Conservation (phyloP, 2,329 filamentous ascomycete genomes). For the Exophiala sp. region DNA sequence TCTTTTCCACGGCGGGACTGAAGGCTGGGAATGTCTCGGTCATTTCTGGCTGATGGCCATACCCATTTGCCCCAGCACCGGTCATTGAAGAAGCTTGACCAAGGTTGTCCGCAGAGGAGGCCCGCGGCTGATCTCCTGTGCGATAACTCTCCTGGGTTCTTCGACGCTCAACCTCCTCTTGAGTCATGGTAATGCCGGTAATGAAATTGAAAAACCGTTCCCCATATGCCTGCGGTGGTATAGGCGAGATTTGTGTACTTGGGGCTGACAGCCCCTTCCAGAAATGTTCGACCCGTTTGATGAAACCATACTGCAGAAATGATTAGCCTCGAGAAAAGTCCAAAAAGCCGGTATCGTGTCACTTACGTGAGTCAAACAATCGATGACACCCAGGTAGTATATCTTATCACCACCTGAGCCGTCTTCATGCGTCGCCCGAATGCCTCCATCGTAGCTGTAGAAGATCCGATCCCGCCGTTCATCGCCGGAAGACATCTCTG, state of each 20-base stretch:
- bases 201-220: conserved; percentile 94
- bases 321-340: conserved; percentile 7
- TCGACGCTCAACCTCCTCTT: conserved; percentile 67
- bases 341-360: neutral
- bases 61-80: conserved; percentile 23
- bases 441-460: conserved; percentile 88
- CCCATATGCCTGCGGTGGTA: conserved; percentile 84
- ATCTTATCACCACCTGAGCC: conserved; percentile 80
- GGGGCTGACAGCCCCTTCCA: conserved; percentile 88
- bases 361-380: conserved; percentile 92
- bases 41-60: conserved; percentile 4
- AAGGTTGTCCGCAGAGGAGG: conserved; percentile 28
- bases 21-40: conserved; percentile 30
- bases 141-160: conserved; percentile 26
- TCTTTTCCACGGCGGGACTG: conserved; percentile 44
- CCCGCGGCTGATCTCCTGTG: conserved; percentile 7
- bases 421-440: conserved; percentile 87
- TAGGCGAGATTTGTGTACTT: conserved; percentile 81
- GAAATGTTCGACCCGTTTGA: conserved; percentile 94
- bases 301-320: conserved; percentile 67
- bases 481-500: conserved; percentile 65
- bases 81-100: conserved; percentile 26
- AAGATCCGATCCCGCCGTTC: conserved; percentile 74
- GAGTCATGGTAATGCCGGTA: conserved; percentile 79
- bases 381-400: conserved; percentile 97